Percentiles rank a stretch among this genome's conserved stretches.
These are phyloP conservation scores for Fusarium redolens DNA, from an alignment of 2,329 filamentous ascomycete species.

Conservation along the genomic window DNA sequence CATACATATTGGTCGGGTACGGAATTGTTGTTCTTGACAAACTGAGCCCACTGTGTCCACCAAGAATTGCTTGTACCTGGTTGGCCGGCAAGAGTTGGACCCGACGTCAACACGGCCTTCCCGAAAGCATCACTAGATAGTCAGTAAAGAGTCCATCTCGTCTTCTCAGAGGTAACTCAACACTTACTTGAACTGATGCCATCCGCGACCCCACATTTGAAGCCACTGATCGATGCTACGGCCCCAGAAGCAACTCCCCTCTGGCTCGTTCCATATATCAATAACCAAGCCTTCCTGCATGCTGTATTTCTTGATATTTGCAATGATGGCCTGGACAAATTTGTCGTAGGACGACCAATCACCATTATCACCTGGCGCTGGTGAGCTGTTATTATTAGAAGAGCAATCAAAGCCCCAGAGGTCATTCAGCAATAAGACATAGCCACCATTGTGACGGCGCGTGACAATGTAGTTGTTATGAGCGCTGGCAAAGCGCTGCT, in stretches of 20 bases:
- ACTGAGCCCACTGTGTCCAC: neutral
- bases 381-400: neutral
- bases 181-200: neutral
- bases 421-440: neutral
- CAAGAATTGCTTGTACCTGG: neutral
- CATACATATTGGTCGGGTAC: neutral
- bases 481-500: neutral
- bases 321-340: neutral
- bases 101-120: neutral
- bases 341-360: neutral
- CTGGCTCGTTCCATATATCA: neutral
- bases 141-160: neutral
- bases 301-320: fast-evolving
- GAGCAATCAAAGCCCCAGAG: neutral
- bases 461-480: neutral
- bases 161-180: neutral
- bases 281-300: neutral
- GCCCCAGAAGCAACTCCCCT: neutral
- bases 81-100: neutral
- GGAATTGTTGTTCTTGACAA: neutral
- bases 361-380: neutral
- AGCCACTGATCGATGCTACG: neutral
- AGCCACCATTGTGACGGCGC: neutral
- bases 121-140: neutral
- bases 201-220: neutral